Percentiles rank a stretch among this genome's conserved stretches.
phyloP scores from a whole-genome alignment of 2,329 filamentous ascomycete genomes.

The Neonectria coccinea region DNA sequence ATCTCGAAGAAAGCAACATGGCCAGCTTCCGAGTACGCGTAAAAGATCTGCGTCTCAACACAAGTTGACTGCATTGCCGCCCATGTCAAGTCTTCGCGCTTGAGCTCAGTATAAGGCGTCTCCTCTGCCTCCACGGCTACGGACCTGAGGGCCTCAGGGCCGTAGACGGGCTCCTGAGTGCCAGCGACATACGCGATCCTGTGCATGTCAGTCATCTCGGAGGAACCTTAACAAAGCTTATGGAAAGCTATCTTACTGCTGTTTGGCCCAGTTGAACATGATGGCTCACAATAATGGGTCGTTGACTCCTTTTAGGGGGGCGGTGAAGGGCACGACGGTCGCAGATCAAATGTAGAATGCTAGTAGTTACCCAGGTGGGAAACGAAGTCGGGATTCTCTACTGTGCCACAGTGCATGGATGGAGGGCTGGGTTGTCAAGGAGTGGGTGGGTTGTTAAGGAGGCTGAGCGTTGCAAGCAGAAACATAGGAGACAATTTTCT shows the following conservation, averaged over 20 bases:
- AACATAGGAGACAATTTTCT: neutral
- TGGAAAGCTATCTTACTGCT: constrained; percentile 71
- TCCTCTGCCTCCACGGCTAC: constrained; percentile 84
- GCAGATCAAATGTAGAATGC: neutral
- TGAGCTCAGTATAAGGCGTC: constrained; percentile 83
- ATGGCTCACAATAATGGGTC: constrained; percentile 44
- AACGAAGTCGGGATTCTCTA: neutral
- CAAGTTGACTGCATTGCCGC: constrained; percentile 83
- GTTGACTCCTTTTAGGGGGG: too few relatives aligned
- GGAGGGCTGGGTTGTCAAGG: neutral
- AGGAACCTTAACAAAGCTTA: neutral
- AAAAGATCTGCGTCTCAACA: constrained; percentile 96
- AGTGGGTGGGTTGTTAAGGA: neutral
- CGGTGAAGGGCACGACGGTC: neutral
- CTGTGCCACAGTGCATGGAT: neutral
- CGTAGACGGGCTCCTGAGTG: constrained; percentile 96
- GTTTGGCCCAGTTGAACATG: constrained; percentile 96
- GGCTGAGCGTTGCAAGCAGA: neutral
- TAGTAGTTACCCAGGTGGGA: neutral
- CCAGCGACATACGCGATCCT: constrained; percentile 85
- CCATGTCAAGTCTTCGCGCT: constrained; percentile 86
- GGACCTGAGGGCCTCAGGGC: constrained; percentile 85
- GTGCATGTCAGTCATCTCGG: constrained; percentile 34
- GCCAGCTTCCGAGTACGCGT: constrained; percentile 79
- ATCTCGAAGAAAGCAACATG: constrained; percentile 84